These are phyloP conservation scores for Cyclocybe aegerita DNA, from an alignment of 768 basidiomycete genomes.

Conservation along the genomic window DNA sequence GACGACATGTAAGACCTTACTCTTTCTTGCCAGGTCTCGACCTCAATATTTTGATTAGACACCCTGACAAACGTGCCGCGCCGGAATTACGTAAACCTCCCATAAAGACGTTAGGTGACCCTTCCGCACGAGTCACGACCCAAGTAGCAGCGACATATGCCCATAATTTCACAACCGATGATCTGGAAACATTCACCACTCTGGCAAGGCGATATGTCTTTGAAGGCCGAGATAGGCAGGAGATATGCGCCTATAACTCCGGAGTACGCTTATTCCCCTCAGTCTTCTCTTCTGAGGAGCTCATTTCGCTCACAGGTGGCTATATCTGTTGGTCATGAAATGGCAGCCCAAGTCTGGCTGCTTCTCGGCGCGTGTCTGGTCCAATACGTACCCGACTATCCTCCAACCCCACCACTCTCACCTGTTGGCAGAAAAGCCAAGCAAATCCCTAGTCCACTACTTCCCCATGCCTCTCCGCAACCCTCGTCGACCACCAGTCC, in stretches of 20 bases:
- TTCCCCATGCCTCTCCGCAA: conserved; percentile 12
- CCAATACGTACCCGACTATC: conserved; percentile 42
- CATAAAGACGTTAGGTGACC: conserved; percentile 63
- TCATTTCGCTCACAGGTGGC: conserved; percentile 46
- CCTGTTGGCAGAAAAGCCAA: conserved; percentile 10
- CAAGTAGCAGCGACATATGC: conserved; percentile 61
- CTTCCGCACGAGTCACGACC: conserved; percentile 42
- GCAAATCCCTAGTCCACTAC: conserved; percentile 3
- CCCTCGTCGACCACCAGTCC: conserved; percentile 13
- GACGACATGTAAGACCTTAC: conserved; percentile 67
- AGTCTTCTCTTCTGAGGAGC: background rate
- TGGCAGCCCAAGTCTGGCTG: conserved; percentile 67
- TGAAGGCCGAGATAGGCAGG: conserved; percentile 41
- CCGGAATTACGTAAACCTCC: conserved; percentile 32
- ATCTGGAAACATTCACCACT: conserved; percentile 48
- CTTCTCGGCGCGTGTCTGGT: conserved; percentile 58
- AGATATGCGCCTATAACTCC: conserved; percentile 62
- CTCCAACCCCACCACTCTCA: conserved; percentile 23
- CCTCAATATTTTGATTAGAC: conserved; percentile 21
- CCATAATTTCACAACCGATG: conserved; percentile 32
- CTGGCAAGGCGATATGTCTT: conserved; percentile 68
- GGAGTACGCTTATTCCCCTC: conserved; percentile 30
- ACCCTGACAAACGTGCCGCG: conserved; percentile 33
- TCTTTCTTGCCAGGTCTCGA: background rate
- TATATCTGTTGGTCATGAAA: conserved; percentile 50